Percentiles rank a stretch among this genome's conserved stretches.
phyloP scores from a whole-genome alignment of 2,329 filamentous ascomycete species.

The Diaporthe sp. region DNA sequence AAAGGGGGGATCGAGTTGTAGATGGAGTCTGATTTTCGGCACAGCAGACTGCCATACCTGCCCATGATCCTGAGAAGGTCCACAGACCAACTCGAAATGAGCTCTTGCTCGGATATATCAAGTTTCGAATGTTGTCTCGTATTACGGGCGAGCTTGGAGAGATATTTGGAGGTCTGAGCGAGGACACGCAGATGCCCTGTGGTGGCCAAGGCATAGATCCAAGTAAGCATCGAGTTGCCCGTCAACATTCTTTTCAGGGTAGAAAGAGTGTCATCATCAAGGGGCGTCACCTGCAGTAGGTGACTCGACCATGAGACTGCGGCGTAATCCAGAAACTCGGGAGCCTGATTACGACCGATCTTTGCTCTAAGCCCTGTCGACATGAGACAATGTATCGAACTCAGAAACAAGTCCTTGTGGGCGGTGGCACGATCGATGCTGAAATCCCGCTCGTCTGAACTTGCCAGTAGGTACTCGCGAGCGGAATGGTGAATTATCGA shows the following conservation, averaged over 20 bases:
- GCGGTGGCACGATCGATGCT: not conserved
- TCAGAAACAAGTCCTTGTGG: constrained; percentile 4
- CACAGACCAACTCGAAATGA: constrained; percentile 11
- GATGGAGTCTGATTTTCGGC: constrained; percentile 1
- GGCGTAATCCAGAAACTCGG: not conserved
- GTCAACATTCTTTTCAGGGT: constrained; percentile 2
- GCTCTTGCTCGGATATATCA: not conserved
- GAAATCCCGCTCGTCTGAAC: not conserved
- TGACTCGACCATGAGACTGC: constrained; percentile 1
- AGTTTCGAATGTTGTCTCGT: not conserved
- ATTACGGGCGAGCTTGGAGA: not conserved
- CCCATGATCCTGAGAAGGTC: constrained; percentile 3
- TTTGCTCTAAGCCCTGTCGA: not conserved
- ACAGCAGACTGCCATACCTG: not conserved
- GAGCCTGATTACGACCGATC: not conserved
- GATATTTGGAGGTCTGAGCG: not conserved
- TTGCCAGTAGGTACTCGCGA: constrained; percentile 1
- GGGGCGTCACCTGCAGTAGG: not conserved
- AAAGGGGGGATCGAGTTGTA: not conserved
- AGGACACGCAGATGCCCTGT: not conserved
- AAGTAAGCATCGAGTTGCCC: not conserved
- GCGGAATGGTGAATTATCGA: constrained; percentile 17
- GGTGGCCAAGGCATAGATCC: not conserved
- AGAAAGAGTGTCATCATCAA: not conserved
- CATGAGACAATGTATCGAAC: not conserved